These are phyloP conservation scores for Cystoisospora suis DNA, from an alignment of 169 alveolate species.

Conservation along the genomic window DNA sequence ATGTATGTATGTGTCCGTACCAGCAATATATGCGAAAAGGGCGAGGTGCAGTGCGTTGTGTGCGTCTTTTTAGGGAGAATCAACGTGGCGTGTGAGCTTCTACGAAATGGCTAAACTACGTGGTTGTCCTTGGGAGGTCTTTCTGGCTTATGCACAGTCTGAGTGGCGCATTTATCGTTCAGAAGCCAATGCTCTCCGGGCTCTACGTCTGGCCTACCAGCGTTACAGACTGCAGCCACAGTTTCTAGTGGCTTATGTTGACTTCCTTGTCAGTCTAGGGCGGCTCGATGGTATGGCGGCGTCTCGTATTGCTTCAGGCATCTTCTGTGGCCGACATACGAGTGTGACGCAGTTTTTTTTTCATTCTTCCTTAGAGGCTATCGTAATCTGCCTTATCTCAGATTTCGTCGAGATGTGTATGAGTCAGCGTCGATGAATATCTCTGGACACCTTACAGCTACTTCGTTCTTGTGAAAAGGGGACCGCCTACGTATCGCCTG, in stretches of 20 bases:
- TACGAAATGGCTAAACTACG: conserved; percentile 13
- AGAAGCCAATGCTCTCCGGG: conserved; percentile 20
- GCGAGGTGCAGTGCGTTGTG: too few relatives aligned
- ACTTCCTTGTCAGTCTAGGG: conserved; percentile 24
- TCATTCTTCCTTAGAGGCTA: too few relatives aligned
- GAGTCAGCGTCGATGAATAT: too few relatives aligned
- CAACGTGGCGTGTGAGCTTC: conserved; percentile 30
- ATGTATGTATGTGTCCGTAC: neutral
- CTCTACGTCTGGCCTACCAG: neutral
- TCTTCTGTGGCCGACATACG: too few relatives aligned
- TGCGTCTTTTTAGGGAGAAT: neutral
- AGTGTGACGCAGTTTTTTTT: too few relatives aligned
- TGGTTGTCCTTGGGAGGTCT: conserved; percentile 31
- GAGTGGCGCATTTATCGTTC: conserved; percentile 13
- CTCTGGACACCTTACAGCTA: too few relatives aligned
- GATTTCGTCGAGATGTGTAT: too few relatives aligned
- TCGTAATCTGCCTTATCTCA: too few relatives aligned
- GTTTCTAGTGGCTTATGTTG: conserved; percentile 37
- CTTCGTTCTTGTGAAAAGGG: too few relatives aligned
- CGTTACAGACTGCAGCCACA: conserved; percentile 17
- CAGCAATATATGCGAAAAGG: too few relatives aligned
- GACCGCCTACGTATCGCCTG: too few relatives aligned
- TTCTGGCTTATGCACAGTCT: neutral
- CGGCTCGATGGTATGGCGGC: conserved; percentile 30
- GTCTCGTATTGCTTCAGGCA: too few relatives aligned